These are phyloP conservation scores for Mucuna pruriens DNA, from an alignment of 306 rosid species.

Conservation along the genomic window DNA sequence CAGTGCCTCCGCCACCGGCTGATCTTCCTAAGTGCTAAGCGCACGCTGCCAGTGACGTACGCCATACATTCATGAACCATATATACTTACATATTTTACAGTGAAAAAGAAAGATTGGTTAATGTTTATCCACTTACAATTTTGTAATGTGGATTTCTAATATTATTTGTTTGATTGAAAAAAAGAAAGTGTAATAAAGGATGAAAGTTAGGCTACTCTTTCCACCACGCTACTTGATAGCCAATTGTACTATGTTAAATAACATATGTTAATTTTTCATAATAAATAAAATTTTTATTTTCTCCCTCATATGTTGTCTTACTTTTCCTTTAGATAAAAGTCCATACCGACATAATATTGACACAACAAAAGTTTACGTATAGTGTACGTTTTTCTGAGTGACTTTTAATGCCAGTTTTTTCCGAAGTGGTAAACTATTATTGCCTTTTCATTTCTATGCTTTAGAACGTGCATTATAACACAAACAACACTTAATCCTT, in stretches of 20 bases:
- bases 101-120: background rate
- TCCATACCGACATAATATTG: background rate
- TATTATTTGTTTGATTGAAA: conserved; percentile 1
- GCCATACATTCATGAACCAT: background rate
- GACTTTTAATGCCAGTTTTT: background rate
- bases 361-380: background rate
- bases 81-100: background rate
- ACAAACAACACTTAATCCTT: no score
- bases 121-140: background rate
- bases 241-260: background rate
- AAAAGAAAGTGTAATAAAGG: conserved; percentile 28
- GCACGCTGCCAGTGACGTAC: no score
- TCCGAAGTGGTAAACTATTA: no score
- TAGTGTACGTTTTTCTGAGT: background rate
- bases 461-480: no score
- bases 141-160: background rate
- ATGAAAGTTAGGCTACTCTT: conserved; percentile 24
- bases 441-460: no score
- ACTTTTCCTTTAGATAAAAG: background rate
- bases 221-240: background rate
- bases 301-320: background rate
- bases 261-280: background rate
- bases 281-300: background rate
- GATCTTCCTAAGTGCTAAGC: conserved; percentile 65
- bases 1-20: conserved; percentile 63